These are phyloP conservation scores for Venustampulla echinocandica DNA, from an alignment of 495 filamentous ascomycete species.

Conservation along the genomic window DNA sequence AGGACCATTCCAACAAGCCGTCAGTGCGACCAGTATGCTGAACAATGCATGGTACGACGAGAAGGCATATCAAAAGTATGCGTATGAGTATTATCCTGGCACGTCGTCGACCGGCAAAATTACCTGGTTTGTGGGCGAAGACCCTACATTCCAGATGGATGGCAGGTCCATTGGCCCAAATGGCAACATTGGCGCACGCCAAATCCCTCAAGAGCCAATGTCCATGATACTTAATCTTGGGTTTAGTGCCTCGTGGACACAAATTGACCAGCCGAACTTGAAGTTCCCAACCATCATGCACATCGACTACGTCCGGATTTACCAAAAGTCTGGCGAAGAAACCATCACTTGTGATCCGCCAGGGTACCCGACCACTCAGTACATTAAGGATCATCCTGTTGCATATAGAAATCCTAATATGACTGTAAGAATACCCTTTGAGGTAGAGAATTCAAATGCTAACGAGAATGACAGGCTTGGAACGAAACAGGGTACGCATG, in stretches of 20 bases:
- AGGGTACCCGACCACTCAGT: conserved; percentile 59
- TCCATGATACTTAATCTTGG: conserved; percentile 63
- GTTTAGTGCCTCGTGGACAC: conserved; percentile 56
- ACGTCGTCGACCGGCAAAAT: conserved; percentile 42
- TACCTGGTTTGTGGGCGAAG: conserved; percentile 60
- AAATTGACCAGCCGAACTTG: conserved; percentile 47
- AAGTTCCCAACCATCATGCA: conserved; percentile 58
- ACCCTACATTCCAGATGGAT: conserved; percentile 59
- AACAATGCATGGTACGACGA: conserved; percentile 74
- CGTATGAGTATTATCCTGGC: conserved; percentile 65
- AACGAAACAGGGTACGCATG: conserved; percentile 35
- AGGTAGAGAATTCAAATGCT: not conserved
- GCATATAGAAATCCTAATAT: conserved; percentile 60
- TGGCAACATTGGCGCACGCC: conserved; percentile 61
- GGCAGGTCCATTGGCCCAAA: conserved; percentile 60
- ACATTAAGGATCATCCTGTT: conserved; percentile 54
- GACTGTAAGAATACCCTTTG: conserved; percentile 31
- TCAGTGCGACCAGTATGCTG: conserved; percentile 60
- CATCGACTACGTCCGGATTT: conserved; percentile 68
- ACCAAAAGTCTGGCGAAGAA: conserved; percentile 48
- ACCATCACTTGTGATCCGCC: conserved; percentile 65
- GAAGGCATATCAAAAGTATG: conserved; percentile 62
- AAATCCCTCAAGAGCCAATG: conserved; percentile 65
- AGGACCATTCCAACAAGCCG: conserved; percentile 63
- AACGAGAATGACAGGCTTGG: conserved; percentile 29